phyloP scores from a whole-genome alignment of 2,329 filamentous ascomycete genomes.

The Talaromyces amestolkiae region DNA sequence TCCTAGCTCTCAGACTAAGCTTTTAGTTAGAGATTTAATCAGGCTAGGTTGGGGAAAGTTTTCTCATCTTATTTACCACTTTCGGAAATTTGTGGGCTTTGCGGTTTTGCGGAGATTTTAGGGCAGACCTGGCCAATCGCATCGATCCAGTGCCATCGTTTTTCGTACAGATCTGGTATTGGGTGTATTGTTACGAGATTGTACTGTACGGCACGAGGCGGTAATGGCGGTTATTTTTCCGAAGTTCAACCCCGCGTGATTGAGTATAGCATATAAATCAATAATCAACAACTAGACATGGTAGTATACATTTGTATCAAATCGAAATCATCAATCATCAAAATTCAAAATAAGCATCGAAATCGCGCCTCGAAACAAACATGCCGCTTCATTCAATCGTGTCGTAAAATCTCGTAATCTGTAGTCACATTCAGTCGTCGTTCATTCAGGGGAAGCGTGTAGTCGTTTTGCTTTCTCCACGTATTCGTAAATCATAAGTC shows the following conservation, averaged over 20 bases:
- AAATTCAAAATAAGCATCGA: not conserved
- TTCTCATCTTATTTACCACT: slow-evolving; percentile 1
- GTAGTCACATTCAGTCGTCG: slow-evolving; percentile 3
- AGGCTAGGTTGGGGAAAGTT: not conserved
- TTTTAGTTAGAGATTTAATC: not conserved
- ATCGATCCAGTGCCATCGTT: not conserved
- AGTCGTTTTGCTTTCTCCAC: slow-evolving; percentile 1
- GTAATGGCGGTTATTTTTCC: not conserved
- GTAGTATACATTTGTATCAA: not conserved
- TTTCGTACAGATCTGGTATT: not conserved
- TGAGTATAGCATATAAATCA: not conserved
- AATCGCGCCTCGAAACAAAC: not conserved
- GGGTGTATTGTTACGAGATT: not conserved
- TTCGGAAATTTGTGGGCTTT: not conserved
- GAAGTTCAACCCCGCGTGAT: not conserved
- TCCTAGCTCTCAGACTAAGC: not conserved
- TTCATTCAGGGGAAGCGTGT: slow-evolving; percentile 6
- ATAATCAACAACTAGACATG: not conserved
- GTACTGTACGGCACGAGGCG: not conserved
- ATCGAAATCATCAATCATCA: not conserved
- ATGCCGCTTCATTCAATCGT: slow-evolving; percentile 2
- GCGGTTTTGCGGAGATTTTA: not conserved
- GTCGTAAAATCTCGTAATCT: slow-evolving; percentile 13
- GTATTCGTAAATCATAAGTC: slow-evolving; percentile 16
- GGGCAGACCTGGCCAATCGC: not conserved